Evolutionary conservation across 306 rosid genomes (phyloP), one percentile per base, ranked within the genome.

Genomic region (Arachis stenosperma): DNA sequence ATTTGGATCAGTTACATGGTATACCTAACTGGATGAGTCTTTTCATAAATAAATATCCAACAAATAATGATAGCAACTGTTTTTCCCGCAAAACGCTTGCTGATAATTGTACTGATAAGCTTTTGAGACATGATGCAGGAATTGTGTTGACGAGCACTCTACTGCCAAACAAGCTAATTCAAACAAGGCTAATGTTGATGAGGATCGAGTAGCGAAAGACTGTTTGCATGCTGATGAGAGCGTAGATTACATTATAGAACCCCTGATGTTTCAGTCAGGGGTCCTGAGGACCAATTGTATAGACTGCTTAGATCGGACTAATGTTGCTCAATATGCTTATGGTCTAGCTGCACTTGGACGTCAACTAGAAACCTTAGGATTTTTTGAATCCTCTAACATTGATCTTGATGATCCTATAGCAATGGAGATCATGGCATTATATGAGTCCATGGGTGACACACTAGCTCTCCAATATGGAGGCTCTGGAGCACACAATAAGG

Each of bases 401-500:
- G 87, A 91, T 86, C 88, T 92, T 22, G 89, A 87, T 69, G 70
- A 90, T 70, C 91, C 91, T 63, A 82, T 91, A 86, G 98, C 98
- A 9, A 84, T 82, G 82, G 96, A 88, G 52, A 63, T 95, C 65
- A 95, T 95, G 98, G 73, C 52, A 69, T 67, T 86, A 33, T 95
- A 95, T 64, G 99, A 95, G 83, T 82, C 82, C 69, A 95, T 95
- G 99, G 99, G 99, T 7, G 98, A 95, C 80, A 87, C 86, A 65
- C 85, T 95, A 71, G 93, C 99, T 60, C 71, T 91, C 6, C 98
- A 95, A 39, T 95, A 95, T 79, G 99, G 99, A 37, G 99, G 99
- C 33, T 95, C 99, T 80, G 96, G 96, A 10, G 99, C 99, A 10
- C 99, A 95, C 86, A 95, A 95, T 74, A 95, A 95, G 97, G 99